phyloP scores from a whole-genome alignment of 306 rosid genomes.

The Prunus salicina region DNA sequence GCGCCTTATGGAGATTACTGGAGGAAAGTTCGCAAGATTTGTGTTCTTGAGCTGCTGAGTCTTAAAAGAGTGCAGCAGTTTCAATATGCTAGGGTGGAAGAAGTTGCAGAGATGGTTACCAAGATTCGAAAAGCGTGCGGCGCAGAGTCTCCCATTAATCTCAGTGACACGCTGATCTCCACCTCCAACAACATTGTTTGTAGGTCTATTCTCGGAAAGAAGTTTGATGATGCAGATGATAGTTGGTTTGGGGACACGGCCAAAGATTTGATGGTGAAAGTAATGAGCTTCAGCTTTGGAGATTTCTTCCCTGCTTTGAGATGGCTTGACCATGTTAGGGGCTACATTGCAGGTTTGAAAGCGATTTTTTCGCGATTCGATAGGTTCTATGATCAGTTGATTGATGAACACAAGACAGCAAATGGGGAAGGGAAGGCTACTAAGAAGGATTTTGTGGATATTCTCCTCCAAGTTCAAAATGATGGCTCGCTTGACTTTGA shows the following conservation, averaged over 20 bases:
- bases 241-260: slow-evolving; percentile 5
- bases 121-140: neutral
- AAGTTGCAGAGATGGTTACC: neutral
- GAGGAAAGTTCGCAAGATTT: slow-evolving; percentile 19
- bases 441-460: slow-evolving; percentile 13
- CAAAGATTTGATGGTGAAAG: neutral
- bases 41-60: slow-evolving; percentile 27
- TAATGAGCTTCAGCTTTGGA: slow-evolving; percentile 25
- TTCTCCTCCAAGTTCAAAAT: slow-evolving; percentile 22
- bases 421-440: neutral
- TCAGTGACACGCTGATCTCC: neutral
- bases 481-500: neutral
- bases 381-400: slow-evolving; percentile 23
- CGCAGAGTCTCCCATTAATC: neutral
- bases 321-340: slow-evolving; percentile 39
- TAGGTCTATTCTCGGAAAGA: neutral
- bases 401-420: slow-evolving; percentile 25
- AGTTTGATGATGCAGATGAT: slow-evolving; percentile 18
- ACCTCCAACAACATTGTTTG: neutral
- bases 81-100: slow-evolving; percentile 8
- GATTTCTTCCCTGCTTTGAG: slow-evolving; percentile 30
- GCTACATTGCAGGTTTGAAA: slow-evolving; percentile 8
- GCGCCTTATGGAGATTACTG: slow-evolving; percentile 21
- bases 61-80: slow-evolving; percentile 6
- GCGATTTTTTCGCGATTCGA: slow-evolving; percentile 8